A percentile compares a stretch with the other conserved stretches of the same genome.
phyloP scores from a whole-genome alignment of 1,139 yeast species.

The Yamadazyma oceani region DNA sequence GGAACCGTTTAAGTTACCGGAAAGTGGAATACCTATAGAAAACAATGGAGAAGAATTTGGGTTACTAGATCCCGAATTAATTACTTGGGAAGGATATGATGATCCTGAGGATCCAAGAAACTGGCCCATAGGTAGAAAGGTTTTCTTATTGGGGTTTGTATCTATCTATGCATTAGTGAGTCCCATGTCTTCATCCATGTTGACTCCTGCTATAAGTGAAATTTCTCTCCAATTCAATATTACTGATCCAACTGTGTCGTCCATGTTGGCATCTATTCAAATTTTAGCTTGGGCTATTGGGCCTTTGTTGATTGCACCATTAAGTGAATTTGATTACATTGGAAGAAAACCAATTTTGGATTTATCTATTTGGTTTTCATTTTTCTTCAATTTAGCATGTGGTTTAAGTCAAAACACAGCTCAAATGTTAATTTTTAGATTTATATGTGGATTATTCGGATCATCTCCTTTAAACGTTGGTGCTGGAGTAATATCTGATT shows the following conservation, averaged over 20 bases:
- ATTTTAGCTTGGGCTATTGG: slow-evolving; percentile 50
- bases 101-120: slow-evolving; percentile 45
- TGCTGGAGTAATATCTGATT: slow-evolving; percentile 42
- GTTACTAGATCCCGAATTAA: slow-evolving; percentile 42
- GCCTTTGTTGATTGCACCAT: slow-evolving; percentile 45
- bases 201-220: slow-evolving; percentile 43
- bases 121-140: slow-evolving; percentile 32
- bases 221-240: slow-evolving; percentile 36
- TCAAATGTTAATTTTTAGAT: slow-evolving; percentile 42
- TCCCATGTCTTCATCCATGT: slow-evolving; percentile 48
- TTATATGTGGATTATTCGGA: slow-evolving; percentile 41
- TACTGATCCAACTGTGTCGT: slow-evolving; percentile 26
- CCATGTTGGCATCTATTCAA: slow-evolving; percentile 47
- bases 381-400: slow-evolving; percentile 41
- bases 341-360: slow-evolving; percentile 44
- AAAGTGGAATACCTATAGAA: slow-evolving; percentile 28
- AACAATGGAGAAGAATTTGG: slow-evolving; percentile 40
- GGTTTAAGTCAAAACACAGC: slow-evolving; percentile 39
- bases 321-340: slow-evolving; percentile 42
- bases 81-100: slow-evolving; percentile 39
- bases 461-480: slow-evolving; percentile 46
- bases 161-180: slow-evolving; percentile 45
- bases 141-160: slow-evolving; percentile 32
- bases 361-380: slow-evolving; percentile 35
- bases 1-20: slow-evolving; percentile 18